Percentiles rank a stretch among this genome's conserved stretches.
These are phyloP conservation scores for Camillea tinctor DNA, from an alignment of 2,329 filamentous ascomycete species.

Conservation along the genomic window DNA sequence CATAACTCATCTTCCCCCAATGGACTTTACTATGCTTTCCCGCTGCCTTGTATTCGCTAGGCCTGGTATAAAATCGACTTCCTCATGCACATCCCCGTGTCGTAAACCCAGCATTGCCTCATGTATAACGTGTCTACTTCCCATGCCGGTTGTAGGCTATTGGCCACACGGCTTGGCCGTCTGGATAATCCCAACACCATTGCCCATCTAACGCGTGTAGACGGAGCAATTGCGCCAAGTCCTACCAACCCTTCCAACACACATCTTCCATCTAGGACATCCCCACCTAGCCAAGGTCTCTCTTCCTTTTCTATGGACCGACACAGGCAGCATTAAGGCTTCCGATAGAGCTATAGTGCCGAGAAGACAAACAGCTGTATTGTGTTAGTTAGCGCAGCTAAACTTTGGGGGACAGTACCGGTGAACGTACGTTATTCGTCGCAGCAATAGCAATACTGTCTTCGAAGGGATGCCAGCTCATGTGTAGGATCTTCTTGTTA, in stretches of 20 bases:
- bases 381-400: conserved; percentile 24
- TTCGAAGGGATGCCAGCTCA: conserved; percentile 99
- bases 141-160: conserved; percentile 5
- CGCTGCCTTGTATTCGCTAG: conserved; percentile 6
- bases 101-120: conserved; percentile 28
- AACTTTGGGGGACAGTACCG: neutral
- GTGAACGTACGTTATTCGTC: conserved; percentile 88
- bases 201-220: conserved; percentile 14
- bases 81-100: conserved; percentile 34
- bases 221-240: conserved; percentile 15
- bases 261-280: conserved; percentile 7
- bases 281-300: conserved; percentile 12
- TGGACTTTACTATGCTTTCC: neutral
- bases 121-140: conserved; percentile 23
- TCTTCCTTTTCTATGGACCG: conserved; percentile 2
- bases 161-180: conserved; percentile 11
- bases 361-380: conserved; percentile 74
- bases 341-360: conserved; percentile 54
- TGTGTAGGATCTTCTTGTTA: conserved; percentile 99
- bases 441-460: conserved; percentile 99
- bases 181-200: conserved; percentile 9
- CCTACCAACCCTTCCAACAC: conserved; percentile 13
- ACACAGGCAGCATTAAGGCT: conserved; percentile 1
- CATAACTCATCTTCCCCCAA: conserved; percentile 12
- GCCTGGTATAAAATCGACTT: conserved; percentile 21